Conservation (phyloP, 192 early-diverging fungal genomes). For the Backusella mclennaniae region DNA sequence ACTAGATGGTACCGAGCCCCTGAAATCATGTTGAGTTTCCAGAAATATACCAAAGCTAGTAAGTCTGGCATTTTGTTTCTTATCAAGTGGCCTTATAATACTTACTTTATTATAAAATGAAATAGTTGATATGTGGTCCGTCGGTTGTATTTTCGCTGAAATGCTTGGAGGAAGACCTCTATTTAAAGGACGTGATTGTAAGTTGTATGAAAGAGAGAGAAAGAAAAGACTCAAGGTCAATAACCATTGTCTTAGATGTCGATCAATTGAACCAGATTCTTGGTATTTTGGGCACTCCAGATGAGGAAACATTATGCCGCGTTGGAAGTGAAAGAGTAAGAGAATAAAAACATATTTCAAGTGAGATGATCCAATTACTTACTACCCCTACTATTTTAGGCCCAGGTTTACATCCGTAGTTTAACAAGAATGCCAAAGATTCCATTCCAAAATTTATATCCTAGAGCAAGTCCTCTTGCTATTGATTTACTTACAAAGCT, state of each 20-base stretch:
- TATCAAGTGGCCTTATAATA: background rate
- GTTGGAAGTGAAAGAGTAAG: constrained; percentile 89
- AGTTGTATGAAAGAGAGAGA: constrained; percentile 9
- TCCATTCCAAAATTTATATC: constrained; percentile 85
- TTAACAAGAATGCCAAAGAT: constrained; percentile 88
- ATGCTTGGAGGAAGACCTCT: constrained; percentile 89
- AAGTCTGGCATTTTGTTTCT: constrained; percentile 16
- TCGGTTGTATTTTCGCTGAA: constrained; percentile 99
- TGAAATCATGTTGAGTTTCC: constrained; percentile 97
- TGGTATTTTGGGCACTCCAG: constrained; percentile 93
- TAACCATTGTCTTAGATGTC: constrained; percentile 54
- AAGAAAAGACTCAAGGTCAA: background rate
- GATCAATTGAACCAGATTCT: constrained; percentile 99
- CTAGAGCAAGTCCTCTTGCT: constrained; percentile 57
- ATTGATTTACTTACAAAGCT: constrained; percentile 87
- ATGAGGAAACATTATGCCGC: constrained; percentile 79
- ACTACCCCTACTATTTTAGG: constrained; percentile 40
- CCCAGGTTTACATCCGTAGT: constrained; percentile 93
- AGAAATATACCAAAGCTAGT: constrained; percentile 98
- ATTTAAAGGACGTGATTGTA: constrained; percentile 95
- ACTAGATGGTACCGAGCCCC: constrained; percentile 99
- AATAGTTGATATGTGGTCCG: constrained; percentile 93
- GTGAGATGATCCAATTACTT: background rate
- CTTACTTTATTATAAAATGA: background rate
- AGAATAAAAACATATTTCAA: background rate